These are phyloP conservation scores for Ehretia macrophylla DNA, from an alignment of 257 asterid species.

Conservation along the genomic window DNA sequence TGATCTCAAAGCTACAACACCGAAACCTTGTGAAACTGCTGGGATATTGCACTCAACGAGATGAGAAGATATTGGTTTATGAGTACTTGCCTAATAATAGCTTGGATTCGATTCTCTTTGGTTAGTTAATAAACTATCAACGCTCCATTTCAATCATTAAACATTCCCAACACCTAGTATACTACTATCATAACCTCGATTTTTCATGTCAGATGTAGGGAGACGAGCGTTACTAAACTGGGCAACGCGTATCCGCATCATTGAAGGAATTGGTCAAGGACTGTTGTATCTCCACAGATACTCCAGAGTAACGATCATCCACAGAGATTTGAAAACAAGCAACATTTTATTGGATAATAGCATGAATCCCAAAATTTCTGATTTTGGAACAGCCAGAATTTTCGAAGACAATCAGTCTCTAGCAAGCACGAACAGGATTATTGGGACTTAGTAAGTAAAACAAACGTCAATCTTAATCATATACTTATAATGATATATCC, in stretches of 20 bases:
- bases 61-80: slow-evolving; percentile 8
- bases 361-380: slow-evolving; percentile 19
- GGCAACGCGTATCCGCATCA: slow-evolving; percentile 7
- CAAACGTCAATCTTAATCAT: background rate
- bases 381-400: slow-evolving; percentile 19
- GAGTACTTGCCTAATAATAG: slow-evolving; percentile 13
- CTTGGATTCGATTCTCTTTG: slow-evolving; percentile 11
- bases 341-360: slow-evolving; percentile 10
- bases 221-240: slow-evolving; percentile 6
- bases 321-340: slow-evolving; percentile 13
- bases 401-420: slow-evolving; percentile 6
- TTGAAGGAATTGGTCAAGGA: slow-evolving; percentile 20
- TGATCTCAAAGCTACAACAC: slow-evolving; percentile 15
- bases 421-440: slow-evolving; percentile 11
- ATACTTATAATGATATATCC: background rate
- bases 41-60: slow-evolving; percentile 10
- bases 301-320: slow-evolving; percentile 11
- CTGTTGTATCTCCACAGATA: slow-evolving; percentile 14
- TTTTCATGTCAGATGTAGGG: background rate
- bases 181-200: background rate
- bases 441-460: slow-evolving; percentile 16
- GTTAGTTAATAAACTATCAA: background rate
- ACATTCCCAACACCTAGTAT: background rate
- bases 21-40: slow-evolving; percentile 17
- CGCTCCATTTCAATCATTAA: background rate